Conservation (phyloP, 768 basidiomycete species). For the Pleurotus cornucopiae region DNA sequence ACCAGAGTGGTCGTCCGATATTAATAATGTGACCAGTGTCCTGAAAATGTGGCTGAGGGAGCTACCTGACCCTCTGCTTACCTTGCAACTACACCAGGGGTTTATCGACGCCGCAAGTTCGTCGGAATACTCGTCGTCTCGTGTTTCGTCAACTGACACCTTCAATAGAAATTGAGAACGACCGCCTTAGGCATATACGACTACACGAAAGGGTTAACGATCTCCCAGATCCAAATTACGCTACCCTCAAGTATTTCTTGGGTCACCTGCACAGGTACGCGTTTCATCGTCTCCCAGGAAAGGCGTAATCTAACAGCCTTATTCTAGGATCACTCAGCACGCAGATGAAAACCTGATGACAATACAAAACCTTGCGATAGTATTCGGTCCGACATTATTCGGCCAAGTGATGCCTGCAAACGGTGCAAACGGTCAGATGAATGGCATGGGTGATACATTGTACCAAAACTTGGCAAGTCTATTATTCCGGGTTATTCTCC, state of each 20-base stretch:
- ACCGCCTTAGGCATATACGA: slow-evolving; percentile 90
- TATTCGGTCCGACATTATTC: slow-evolving; percentile 97
- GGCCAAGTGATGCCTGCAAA: slow-evolving; percentile 50
- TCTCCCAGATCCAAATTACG: slow-evolving; percentile 97
- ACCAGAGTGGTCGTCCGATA: slow-evolving; percentile 89
- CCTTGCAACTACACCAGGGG: slow-evolving; percentile 76
- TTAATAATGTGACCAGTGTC: slow-evolving; percentile 93
- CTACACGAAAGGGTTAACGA: slow-evolving; percentile 97
- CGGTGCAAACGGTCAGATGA: slow-evolving; percentile 37
- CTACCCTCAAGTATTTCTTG: slow-evolving; percentile 92
- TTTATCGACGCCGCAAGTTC: slow-evolving; percentile 95
- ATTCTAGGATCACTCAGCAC: slow-evolving; percentile 63
- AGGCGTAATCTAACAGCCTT: background rate
- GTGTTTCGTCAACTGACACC: background rate
- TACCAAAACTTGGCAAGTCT: slow-evolving; percentile 64
- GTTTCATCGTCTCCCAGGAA: background rate
- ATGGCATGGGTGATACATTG: slow-evolving; percentile 64
- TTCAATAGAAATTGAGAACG: slow-evolving; percentile 79
- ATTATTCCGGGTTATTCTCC: background rate
- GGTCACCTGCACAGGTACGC: slow-evolving; percentile 87
- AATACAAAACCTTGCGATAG: slow-evolving; percentile 88
- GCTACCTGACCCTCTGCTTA: slow-evolving; percentile 90
- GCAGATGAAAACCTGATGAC: slow-evolving; percentile 88
- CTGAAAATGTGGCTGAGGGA: slow-evolving; percentile 97
- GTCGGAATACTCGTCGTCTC: slow-evolving; percentile 23